Percentiles rank a stretch among this genome's conserved stretches.
These are phyloP conservation scores for Pleurotus platypus DNA, from an alignment of 768 basidiomycete species.

Conservation along the genomic window DNA sequence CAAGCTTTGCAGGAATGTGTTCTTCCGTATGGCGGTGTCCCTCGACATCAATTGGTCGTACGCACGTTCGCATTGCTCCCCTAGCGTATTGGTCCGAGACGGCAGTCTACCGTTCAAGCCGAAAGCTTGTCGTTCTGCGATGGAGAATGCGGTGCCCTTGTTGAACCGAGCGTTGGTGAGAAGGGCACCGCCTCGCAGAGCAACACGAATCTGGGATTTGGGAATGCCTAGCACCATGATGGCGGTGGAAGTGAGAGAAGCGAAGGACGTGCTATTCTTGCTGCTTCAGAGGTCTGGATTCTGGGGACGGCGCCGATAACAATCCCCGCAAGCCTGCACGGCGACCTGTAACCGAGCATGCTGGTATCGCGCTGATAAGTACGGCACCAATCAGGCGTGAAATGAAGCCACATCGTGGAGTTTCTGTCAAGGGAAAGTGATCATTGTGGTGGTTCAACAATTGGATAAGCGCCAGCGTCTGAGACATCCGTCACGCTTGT, in stretches of 20 bases:
- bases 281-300: constrained; percentile 2
- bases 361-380: no score
- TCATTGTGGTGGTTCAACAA: no score
- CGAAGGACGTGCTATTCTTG: background rate
- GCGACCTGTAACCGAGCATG: no score
- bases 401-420: no score
- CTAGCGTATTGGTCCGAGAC: constrained; percentile 55
- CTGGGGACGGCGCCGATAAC: no score
- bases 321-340: no score
- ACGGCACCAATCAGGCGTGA: no score
- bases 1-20: constrained; percentile 72
- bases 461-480: no score
- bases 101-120: constrained; percentile 54
- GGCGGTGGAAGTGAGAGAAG: background rate
- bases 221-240: background rate
- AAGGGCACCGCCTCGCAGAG: constrained; percentile 59
- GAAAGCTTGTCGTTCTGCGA: constrained; percentile 64
- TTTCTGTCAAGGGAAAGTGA: no score
- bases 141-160: constrained; percentile 78
- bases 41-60: constrained; percentile 54
- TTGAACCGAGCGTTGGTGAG: constrained; percentile 67
- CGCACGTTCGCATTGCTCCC: constrained; percentile 74
- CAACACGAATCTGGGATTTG: constrained; percentile 32
- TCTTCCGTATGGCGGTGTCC: constrained; percentile 46
- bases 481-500: no score